Conservation (phyloP, 495 filamentous ascomycete species). For the Aspergillus wentii region DNA sequence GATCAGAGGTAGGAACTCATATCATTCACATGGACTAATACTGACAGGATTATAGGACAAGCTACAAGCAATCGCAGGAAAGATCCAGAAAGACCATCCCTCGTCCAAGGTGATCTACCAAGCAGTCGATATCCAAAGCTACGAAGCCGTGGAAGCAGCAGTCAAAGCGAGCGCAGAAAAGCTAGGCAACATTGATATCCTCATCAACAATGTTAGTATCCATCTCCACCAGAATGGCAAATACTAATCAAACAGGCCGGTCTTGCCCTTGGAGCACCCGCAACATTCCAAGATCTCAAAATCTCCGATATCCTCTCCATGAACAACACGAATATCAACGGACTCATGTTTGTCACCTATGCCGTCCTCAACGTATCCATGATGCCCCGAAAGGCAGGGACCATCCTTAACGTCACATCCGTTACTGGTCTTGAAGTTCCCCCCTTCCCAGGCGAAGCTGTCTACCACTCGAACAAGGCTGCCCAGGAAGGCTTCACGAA, state of each 20-base stretch:
- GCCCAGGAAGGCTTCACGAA: slow-evolving; percentile 34
- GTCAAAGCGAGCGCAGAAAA: slow-evolving; percentile 11
- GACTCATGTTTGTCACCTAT: slow-evolving; percentile 25
- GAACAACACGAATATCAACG: slow-evolving; percentile 31
- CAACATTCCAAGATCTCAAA: slow-evolving; percentile 19
- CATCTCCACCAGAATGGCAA: not conserved
- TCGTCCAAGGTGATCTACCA: slow-evolving; percentile 9
- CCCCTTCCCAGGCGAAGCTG: slow-evolving; percentile 24
- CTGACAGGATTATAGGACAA: slow-evolving; percentile 17
- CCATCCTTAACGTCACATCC: slow-evolving; percentile 33
- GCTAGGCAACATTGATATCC: slow-evolving; percentile 25
- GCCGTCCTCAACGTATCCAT: slow-evolving; percentile 28
- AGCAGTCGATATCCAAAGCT: slow-evolving; percentile 20
- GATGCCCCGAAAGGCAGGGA: slow-evolving; percentile 20
- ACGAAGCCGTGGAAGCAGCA: slow-evolving; percentile 18
- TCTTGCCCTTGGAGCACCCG: slow-evolving; percentile 31
- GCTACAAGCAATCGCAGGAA: slow-evolving; percentile 11
- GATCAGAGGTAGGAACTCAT: slow-evolving; percentile 3
- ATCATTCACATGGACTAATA: not conserved
- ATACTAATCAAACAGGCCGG: slow-evolving; percentile 16
- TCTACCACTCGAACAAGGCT: slow-evolving; percentile 33
- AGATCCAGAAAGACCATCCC: slow-evolving; percentile 5
- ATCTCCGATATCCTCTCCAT: slow-evolving; percentile 22
- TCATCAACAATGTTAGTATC: slow-evolving; percentile 28
- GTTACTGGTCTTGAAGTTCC: slow-evolving; percentile 23